phyloP scores from a whole-genome alignment of 371 early-diverging fungal genomes.

The Mucor plumbeus region DNA sequence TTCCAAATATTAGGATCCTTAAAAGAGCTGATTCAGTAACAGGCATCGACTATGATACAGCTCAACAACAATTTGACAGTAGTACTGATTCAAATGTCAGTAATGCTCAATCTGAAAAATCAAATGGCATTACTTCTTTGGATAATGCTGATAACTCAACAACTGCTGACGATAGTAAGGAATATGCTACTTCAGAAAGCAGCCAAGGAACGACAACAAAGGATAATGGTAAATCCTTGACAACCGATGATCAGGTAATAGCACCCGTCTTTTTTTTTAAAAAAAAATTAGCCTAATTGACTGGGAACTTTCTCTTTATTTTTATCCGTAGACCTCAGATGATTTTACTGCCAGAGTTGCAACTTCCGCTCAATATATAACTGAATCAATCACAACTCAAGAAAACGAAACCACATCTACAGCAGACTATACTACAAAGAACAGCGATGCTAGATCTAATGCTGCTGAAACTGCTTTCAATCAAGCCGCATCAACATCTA shows the following conservation, averaged over 20 bases:
- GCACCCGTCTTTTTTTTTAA: not conserved
- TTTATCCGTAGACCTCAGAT: not conserved
- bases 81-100: slow-evolving; percentile 2
- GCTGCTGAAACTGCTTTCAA: not conserved
- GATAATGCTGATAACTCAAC: not conserved
- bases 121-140: not conserved
- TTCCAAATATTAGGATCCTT: not conserved
- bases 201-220: not conserved
- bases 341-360: not conserved
- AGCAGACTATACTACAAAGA: not conserved
- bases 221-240: not conserved
- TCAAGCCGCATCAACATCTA: slow-evolving; percentile 5
- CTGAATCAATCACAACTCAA: not conserved
- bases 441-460: not conserved
- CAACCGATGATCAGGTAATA: slow-evolving; percentile 1
- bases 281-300: not conserved
- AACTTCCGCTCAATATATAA: not conserved
- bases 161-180: not conserved
- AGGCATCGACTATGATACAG: not conserved
- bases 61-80: not conserved
- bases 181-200: not conserved
- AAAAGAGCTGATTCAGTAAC: not conserved
- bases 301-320: not conserved
- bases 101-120: not conserved
- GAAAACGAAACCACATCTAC: not conserved